These are phyloP conservation scores for Sphaceloma murrayae DNA, from an alignment of 2,329 filamentous ascomycete genomes.

Conservation along the genomic window DNA sequence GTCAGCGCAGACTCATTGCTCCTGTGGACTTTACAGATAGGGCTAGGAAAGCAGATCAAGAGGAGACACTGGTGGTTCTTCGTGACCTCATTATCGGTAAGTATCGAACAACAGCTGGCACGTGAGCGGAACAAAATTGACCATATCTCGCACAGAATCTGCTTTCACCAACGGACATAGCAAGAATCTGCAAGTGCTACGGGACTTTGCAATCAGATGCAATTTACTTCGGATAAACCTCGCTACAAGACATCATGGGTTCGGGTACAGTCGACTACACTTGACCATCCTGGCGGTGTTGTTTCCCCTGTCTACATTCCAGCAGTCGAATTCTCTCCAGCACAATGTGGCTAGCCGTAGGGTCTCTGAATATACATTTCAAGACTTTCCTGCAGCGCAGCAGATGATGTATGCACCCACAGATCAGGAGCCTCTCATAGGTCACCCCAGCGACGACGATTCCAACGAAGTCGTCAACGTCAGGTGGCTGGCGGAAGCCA, in stretches of 20 bases:
- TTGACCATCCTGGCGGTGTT: conserved; percentile 26
- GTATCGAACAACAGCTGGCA: conserved; percentile 22
- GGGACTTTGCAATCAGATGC: conserved; percentile 26
- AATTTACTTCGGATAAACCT: conserved; percentile 20
- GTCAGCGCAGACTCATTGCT: conserved; percentile 23
- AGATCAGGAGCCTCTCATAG: conserved; percentile 33
- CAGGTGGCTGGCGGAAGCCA: conserved; percentile 38
- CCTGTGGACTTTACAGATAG: conserved; percentile 25
- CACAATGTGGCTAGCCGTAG: background rate
- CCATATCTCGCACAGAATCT: conserved; percentile 24
- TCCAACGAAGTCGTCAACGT: no score
- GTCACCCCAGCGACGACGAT: conserved; percentile 33
- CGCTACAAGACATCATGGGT: background rate
- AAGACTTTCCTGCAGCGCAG: conserved; percentile 39
- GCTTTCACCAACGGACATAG: conserved; percentile 25
- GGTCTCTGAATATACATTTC: conserved; percentile 13
- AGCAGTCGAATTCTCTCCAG: no score
- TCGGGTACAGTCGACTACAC: conserved; percentile 18
- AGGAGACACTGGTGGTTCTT: conserved; percentile 31
- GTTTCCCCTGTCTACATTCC: conserved; percentile 20
- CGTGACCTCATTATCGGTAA: conserved; percentile 37
- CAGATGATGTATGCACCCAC: conserved; percentile 34
- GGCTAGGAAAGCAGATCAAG: conserved; percentile 23
- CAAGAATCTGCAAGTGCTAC: conserved; percentile 29
- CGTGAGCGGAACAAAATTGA: no score